Conservation (phyloP, 108 stramenopile species). For the Mayamaea pseudoterrestris region DNA sequence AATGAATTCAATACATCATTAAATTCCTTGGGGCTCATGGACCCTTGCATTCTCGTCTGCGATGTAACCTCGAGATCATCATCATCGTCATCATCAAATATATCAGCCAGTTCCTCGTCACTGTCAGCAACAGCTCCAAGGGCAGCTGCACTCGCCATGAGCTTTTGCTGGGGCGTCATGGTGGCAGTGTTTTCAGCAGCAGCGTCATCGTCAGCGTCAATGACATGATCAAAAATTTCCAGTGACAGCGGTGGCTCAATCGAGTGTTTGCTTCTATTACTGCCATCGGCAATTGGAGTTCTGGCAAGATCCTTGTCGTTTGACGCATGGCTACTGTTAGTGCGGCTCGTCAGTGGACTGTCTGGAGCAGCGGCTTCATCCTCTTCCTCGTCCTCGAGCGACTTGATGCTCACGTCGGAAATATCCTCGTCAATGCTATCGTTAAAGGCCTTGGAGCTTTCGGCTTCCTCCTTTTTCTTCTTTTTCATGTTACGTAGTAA, state of each 20-base stretch:
- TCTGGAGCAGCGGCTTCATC: background rate
- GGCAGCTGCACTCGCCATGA: background rate
- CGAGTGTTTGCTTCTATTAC: too few relatives aligned
- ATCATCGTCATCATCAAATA: conserved; percentile 24
- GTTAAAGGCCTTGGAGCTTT: background rate
- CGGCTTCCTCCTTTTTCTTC: background rate
- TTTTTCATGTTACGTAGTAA: background rate
- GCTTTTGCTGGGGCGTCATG: background rate
- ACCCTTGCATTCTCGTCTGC: background rate
- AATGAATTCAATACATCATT: conserved; percentile 3
- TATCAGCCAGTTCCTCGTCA: conserved; percentile 31
- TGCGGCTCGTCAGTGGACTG: too few relatives aligned
- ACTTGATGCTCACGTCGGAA: too few relatives aligned
- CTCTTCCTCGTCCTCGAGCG: background rate
- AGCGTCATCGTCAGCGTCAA: conserved; percentile 29
- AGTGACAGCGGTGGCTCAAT: too few relatives aligned
- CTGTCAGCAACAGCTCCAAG: conserved; percentile 18
- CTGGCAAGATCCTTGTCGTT: too few relatives aligned
- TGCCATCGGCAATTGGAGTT: too few relatives aligned
- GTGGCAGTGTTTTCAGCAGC: background rate
- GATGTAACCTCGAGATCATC: conserved; percentile 4
- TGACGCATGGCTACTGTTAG: too few relatives aligned
- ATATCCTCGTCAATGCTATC: too few relatives aligned
- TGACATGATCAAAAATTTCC: too few relatives aligned
- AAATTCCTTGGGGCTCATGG: background rate